Base-by-base conservation (phyloP, 108 stramenopile genomes). In the Cyclotella kingstonii region DNA sequence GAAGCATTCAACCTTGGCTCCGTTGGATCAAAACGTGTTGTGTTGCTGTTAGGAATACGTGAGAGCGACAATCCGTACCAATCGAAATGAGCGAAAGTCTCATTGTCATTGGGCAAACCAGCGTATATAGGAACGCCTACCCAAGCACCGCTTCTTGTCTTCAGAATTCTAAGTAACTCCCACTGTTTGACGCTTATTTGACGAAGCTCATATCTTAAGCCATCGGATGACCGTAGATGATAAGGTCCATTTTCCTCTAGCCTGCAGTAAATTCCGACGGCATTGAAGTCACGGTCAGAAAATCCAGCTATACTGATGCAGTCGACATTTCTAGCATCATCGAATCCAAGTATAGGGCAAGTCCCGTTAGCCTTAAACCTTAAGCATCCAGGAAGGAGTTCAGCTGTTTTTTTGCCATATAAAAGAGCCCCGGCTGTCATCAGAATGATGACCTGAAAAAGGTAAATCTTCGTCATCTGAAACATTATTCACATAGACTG, bases 231-330 rank as follows among this genome's bases (percentile, higher is more conserved):
- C 31, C 1, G 28, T 2, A 50, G 26, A 2, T 50, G 49, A 29
- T 50, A 50, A 1, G 28, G 27, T 29, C 2, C 49, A 29, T 3
- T 2, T 2, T 3, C 1, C 1, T n/a, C 1, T 14, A 3, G 2
- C 31, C n/a, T 27, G 49, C 49, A 50, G 6, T 50, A 50, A 27
- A 50, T 50, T 1, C 49, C 49, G 7, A 29, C 28, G 12, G 49
- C 49, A 12, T 5, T 0, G 1, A 50, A 28, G 3, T 50, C 26
- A 11, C 3, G 3, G n/a, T 50, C 28, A 29, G 47, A 48, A 50
- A 50, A 28, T 29, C 49, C 26, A 50, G 49, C 15, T 10, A 5
- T 50, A 1, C 17, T 9, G 4, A 50, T 9, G 28, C 49, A 50
- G 28, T 50, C 3, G 8, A n/a, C 39, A 40, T 4, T 14, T 14